Conservation (phyloP, 2,329 filamentous ascomycete genomes). For the Knoxdaviesia proteae region DNA sequence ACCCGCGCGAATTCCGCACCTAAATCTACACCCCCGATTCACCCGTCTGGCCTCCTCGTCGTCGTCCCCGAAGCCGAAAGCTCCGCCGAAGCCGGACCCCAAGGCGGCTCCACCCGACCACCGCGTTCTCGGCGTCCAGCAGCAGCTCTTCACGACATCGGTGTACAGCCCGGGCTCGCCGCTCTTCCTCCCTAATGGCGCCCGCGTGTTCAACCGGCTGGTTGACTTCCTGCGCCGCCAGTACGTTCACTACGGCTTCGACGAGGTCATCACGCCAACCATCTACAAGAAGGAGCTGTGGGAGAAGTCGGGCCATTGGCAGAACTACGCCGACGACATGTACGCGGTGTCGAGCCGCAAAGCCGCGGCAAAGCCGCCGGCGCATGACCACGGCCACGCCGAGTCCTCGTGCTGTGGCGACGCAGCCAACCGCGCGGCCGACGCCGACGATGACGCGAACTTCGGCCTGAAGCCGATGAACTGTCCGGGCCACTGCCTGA, state of each 20-base stretch:
- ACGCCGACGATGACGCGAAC: slow-evolving; percentile 43
- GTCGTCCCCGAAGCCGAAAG: neutral
- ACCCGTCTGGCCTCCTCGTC: neutral
- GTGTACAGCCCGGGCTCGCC: slow-evolving; percentile 69
- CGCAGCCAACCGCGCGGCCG: slow-evolving; percentile 6
- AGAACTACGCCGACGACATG: slow-evolving; percentile 86
- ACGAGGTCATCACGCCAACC: slow-evolving; percentile 74
- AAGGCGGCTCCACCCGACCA: slow-evolving; percentile 25
- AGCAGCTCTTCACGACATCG: slow-evolving; percentile 63
- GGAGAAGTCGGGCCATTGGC: slow-evolving; percentile 69
- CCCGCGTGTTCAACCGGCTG: slow-evolving; percentile 66
- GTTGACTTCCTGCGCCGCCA: slow-evolving; percentile 65
- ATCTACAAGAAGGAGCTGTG: slow-evolving; percentile 81
- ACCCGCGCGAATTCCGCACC: no score
- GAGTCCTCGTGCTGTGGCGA: slow-evolving; percentile 13
- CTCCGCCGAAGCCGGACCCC: neutral
- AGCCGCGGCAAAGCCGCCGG: neutral
- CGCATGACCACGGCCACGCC: neutral
- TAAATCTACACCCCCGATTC: no score
- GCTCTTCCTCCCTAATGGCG: slow-evolving; percentile 63
- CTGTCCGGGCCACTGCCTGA: slow-evolving; percentile 70
- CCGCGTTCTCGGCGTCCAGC: slow-evolving; percentile 37
- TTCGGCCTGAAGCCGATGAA: slow-evolving; percentile 89
- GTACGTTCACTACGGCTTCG: slow-evolving; percentile 67
- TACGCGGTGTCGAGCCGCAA: slow-evolving; percentile 49